Percentiles rank a stretch among this genome's conserved stretches.
Conservation (phyloP, 1,284 basidiomycete species). For the Rhodotorula sp. region DNA sequence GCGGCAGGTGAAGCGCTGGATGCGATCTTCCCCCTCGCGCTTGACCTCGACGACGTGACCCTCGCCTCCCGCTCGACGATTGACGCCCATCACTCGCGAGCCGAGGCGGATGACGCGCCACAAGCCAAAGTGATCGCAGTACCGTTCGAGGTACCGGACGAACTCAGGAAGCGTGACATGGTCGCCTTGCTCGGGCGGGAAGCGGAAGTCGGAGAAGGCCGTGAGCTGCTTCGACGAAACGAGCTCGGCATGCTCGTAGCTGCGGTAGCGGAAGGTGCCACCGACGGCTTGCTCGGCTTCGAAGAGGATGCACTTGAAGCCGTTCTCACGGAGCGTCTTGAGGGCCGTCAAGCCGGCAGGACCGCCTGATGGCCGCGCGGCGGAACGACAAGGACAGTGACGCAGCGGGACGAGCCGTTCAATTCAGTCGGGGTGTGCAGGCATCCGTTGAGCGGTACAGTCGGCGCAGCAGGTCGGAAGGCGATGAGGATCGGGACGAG, state of each 20-base stretch:
- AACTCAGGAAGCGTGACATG: constrained; percentile 63
- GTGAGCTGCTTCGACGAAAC: constrained; percentile 65
- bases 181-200: constrained; percentile 49
- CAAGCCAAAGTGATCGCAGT: constrained; percentile 58
- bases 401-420: neutral
- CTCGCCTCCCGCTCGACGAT: constrained; percentile 48
- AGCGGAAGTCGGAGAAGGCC: constrained; percentile 61
- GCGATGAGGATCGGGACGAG: neutral
- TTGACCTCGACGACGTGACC: constrained; percentile 47
- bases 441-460: too few relatives aligned
- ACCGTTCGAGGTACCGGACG: constrained; percentile 62
- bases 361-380: constrained; percentile 52
- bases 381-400: too few relatives aligned
- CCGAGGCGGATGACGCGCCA: constrained; percentile 53
- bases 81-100: constrained; percentile 56
- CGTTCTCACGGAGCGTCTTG: constrained; percentile 58
- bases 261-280: constrained; percentile 58
- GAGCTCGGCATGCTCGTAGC: constrained; percentile 59
- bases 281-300: constrained; percentile 65
- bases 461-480: too few relatives aligned
- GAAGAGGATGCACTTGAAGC: constrained; percentile 60
- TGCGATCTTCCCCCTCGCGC: constrained; percentile 27
- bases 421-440: too few relatives aligned
- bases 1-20: constrained; percentile 49
- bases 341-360: constrained; percentile 63